Evolutionary conservation across 2,329 filamentous ascomycete genomes (phyloP).

Genomic region (Zymoseptoria passerinii): DNA sequence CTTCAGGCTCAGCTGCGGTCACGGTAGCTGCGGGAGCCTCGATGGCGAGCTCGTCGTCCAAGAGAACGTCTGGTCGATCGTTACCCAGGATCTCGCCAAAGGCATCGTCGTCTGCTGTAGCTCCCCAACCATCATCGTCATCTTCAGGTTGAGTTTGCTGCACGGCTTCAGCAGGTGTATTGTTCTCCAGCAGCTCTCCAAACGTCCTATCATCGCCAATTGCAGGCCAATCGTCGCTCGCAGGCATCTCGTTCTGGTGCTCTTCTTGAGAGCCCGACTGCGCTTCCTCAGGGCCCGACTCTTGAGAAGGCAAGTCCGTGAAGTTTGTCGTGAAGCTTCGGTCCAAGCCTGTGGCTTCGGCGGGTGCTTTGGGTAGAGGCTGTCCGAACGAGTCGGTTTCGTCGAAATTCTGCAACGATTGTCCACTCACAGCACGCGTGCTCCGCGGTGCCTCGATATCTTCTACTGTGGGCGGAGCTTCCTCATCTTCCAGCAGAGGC

Average conservation of each 20-base stretch:
- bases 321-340: conserved; percentile 29
- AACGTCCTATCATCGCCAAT: conserved; percentile 27
- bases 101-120: conserved; percentile 5
- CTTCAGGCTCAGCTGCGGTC: conserved; percentile 29
- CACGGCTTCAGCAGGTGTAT: conserved; percentile 1
- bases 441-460: conserved; percentile 3
- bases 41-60: background rate
- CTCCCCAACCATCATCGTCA: background rate
- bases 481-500: conserved; percentile 36
- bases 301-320: conserved; percentile 17
- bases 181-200: conserved; percentile 22
- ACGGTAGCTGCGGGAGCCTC: conserved; percentile 1
- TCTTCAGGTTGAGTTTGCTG: background rate
- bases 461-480: conserved; percentile 24
- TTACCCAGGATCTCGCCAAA: conserved; percentile 13
- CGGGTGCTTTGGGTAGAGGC: conserved; percentile 10
- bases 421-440: conserved; percentile 9
- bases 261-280: conserved; percentile 6
- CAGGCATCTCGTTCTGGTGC: conserved; percentile 7
- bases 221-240: conserved; percentile 21
- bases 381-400: conserved; percentile 8
- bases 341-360: conserved; percentile 17
- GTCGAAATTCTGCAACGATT: conserved; percentile 13
- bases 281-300: background rate
- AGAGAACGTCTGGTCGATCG: background rate